A percentile compares a stretch with the other conserved stretches of the same genome.
phyloP scores from a whole-genome alignment of 331 rosid species.

The Phaseolus coccineus region DNA sequence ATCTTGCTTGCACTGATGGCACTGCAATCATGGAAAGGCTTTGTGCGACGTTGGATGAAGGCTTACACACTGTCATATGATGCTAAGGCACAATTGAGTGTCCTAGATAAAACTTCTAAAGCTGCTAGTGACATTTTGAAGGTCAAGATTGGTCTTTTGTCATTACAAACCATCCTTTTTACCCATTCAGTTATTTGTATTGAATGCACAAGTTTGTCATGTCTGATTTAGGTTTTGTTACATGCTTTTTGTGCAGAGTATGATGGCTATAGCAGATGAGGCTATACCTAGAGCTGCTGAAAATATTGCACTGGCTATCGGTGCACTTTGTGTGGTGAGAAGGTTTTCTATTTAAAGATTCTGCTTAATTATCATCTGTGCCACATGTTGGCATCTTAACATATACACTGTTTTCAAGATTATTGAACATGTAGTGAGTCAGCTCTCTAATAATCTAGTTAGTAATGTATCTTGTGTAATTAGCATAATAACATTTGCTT shows the following conservation, averaged over 20 bases:
- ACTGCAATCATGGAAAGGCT: conserved; percentile 92
- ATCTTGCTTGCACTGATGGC: conserved; percentile 79
- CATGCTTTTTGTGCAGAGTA: conserved; percentile 60
- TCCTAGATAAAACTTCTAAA: conserved; percentile 72
- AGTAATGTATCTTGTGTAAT: conserved; percentile 23
- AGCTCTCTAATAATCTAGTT: conserved; percentile 36
- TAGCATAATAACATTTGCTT: conserved; percentile 33
- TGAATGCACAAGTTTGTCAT: conserved; percentile 39
- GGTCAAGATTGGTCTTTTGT: conserved; percentile 54
- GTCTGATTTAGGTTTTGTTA: conserved; percentile 41
- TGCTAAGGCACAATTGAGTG: conserved; percentile 60
- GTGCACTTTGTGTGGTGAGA: conserved; percentile 90
- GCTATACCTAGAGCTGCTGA: conserved; percentile 93
- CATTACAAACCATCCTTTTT: conserved; percentile 29
- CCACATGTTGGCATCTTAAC: conserved; percentile 24
- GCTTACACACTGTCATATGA: conserved; percentile 61
- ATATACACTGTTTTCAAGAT: conserved; percentile 21
- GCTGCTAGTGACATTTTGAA: conserved; percentile 81
- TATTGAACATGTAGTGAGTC: conserved; percentile 26
- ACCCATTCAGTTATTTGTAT: conserved; percentile 28
- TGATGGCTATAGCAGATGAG: conserved; percentile 70
- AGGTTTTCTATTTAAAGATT: conserved; percentile 42
- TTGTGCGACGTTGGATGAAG: conserved; percentile 82
- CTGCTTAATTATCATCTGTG: conserved; percentile 25
- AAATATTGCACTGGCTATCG: conserved; percentile 90